Percentiles rank a stretch among this genome's conserved stretches.
phyloP scores from a whole-genome alignment of 768 basidiomycete genomes.

The Macrolepiota dolichaula region DNA sequence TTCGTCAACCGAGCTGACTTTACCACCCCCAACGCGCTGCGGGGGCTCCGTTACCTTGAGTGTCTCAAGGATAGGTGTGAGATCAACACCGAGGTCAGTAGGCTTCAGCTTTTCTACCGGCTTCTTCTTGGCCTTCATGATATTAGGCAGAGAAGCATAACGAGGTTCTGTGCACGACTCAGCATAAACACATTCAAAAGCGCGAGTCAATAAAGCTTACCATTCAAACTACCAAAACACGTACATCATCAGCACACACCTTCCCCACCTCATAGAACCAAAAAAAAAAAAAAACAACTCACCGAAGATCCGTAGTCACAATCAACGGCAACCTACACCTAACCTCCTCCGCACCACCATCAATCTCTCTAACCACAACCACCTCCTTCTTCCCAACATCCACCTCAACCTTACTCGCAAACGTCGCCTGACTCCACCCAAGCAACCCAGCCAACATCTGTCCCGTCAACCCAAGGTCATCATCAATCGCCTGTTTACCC shows the following conservation, averaged over 20 bases:
- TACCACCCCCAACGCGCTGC: constrained; percentile 86
- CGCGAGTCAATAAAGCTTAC: constrained; percentile 39
- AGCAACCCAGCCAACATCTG: constrained; percentile 96
- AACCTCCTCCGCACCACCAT: constrained; percentile 88
- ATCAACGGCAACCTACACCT: constrained; percentile 77
- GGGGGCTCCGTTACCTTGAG: constrained; percentile 89
- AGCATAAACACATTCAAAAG: neutral
- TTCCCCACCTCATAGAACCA: no score
- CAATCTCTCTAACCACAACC: constrained; percentile 83
- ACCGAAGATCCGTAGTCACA: constrained; percentile 92
- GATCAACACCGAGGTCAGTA: constrained; percentile 79
- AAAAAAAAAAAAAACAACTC: constrained; percentile 24
- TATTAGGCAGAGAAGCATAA: constrained; percentile 95
- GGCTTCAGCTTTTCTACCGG: constrained; percentile 80
- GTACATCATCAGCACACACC: neutral
- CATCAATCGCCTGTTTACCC: constrained; percentile 98
- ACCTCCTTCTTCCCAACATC: constrained; percentile 61
- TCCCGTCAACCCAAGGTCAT: constrained; percentile 92
- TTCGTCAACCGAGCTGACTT: constrained; percentile 89
- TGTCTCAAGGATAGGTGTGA: constrained; percentile 79
- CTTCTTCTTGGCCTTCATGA: constrained; percentile 99
- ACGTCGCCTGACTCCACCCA: constrained; percentile 92
- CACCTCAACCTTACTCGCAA: constrained; percentile 83
- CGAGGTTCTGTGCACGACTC: constrained; percentile 66
- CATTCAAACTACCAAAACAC: constrained; percentile 57